Conservation (phyloP, 805 yeast genomes). For the Kodamaea hsintzibuensis region DNA sequence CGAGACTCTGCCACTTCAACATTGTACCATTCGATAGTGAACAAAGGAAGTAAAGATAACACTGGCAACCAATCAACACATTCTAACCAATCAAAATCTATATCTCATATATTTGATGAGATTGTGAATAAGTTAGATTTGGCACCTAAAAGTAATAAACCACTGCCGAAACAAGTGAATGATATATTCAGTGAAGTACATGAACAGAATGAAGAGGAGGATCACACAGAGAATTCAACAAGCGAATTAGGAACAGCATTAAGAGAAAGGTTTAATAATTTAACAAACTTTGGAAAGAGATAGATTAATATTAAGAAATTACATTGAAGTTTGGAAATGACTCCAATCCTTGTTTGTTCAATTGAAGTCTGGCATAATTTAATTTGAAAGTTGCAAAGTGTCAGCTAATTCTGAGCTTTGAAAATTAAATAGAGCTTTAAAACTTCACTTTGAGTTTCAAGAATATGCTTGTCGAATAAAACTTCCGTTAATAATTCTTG, state of each 20-base stretch:
- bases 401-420: no score
- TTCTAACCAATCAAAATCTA: conserved; percentile 24
- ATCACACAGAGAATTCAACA: conserved; percentile 20
- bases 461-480: no score
- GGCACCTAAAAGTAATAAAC: conserved; percentile 2
- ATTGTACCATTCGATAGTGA: conserved; percentile 30
- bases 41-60: conserved; percentile 13
- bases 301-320: no score
- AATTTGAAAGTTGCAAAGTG: no score
- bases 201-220: conserved; percentile 8
- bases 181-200: conserved; percentile 14
- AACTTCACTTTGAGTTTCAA: no score
- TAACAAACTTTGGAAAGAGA: conserved; percentile 14
- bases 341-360: no score
- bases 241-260: conserved; percentile 24
- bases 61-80: conserved; percentile 15
- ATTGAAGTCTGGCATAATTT: no score
- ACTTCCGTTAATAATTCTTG: no score
- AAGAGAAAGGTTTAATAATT: conserved; percentile 23
- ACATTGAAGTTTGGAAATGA: no score
- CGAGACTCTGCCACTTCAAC: conserved; percentile 29
- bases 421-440: no score
- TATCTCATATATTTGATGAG: conserved; percentile 35
- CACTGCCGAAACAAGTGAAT: conserved; percentile 5
- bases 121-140: conserved; percentile 17